Evolutionary conservation across 2,329 filamentous ascomycete genomes (phyloP).

Genomic region (Teratosphaeria epicoccoides): DNA sequence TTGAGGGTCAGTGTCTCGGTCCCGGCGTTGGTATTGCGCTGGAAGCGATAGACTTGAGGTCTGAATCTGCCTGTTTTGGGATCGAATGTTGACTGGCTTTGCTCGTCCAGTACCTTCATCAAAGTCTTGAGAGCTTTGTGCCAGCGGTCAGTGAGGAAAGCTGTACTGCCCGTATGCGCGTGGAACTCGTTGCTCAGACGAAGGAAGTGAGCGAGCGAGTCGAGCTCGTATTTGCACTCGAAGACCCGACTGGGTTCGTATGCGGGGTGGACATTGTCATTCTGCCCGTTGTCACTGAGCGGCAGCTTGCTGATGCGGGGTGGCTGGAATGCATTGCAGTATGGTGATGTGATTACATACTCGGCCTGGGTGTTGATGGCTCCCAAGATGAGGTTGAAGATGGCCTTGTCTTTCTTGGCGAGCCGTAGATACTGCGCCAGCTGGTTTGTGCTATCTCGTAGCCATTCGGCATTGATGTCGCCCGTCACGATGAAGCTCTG

Average conservation of each 20-base stretch:
- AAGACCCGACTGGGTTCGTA: conserved; percentile 83
- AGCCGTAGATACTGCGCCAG: conserved; percentile 79
- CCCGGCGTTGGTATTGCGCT: conserved; percentile 64
- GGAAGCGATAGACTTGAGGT: conserved; percentile 78
- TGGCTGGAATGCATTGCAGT: conserved; percentile 97
- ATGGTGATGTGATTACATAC: conserved; percentile 87
- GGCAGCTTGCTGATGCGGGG: conserved; percentile 70
- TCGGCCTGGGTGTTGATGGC: conserved; percentile 95
- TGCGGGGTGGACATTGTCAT: conserved; percentile 71
- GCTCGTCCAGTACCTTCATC: conserved; percentile 62
- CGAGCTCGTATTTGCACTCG: conserved; percentile 98
- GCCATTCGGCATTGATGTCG: conserved; percentile 87
- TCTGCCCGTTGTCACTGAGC: conserved; percentile 65
- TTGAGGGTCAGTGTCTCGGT: conserved; percentile 80
- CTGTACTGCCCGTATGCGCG: conserved; percentile 63
- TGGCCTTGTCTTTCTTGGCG: conserved; percentile 66
- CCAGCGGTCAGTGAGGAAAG: conserved; percentile 73
- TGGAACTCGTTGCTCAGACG: conserved; percentile 78
- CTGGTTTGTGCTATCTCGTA: conserved; percentile 89
- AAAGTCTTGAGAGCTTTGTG: conserved; percentile 64
- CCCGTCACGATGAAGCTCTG: conserved; percentile 92
- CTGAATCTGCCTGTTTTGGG: conserved; percentile 51
- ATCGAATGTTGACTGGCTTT: conserved; percentile 74
- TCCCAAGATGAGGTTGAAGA: conserved; percentile 73
- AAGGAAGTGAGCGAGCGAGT: conserved; percentile 87